These are phyloP conservation scores for Populus davidiana DNA, from an alignment of 345 rosid species.

Conservation along the genomic window DNA sequence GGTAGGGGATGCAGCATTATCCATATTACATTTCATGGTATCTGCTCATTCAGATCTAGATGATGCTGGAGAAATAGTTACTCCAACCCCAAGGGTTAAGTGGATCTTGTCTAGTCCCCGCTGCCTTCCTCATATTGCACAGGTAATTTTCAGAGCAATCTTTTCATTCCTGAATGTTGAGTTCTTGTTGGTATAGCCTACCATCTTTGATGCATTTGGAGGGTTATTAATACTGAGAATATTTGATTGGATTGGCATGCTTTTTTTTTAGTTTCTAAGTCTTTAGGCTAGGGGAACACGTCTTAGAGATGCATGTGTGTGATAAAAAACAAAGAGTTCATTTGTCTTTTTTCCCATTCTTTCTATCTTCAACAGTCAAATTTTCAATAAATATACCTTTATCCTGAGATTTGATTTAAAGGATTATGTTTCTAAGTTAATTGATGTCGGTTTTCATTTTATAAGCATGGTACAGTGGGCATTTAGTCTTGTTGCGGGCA, in stretches of 20 bases:
- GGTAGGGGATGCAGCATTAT: slow-evolving; percentile 95
- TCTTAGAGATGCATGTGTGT: neutral
- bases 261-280: neutral
- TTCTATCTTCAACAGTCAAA: neutral
- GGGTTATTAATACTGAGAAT: neutral
- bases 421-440: neutral
- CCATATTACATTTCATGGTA: slow-evolving; percentile 95
- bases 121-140: slow-evolving; percentile 97
- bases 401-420: neutral
- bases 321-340: neutral
- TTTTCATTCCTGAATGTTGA: neutral
- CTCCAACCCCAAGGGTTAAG: slow-evolving; percentile 98
- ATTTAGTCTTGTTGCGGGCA: too few species aligned
- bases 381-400: neutral
- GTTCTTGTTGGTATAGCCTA: neutral
- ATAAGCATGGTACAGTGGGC: neutral
- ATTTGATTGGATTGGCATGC: slow-evolving; percentile 2
- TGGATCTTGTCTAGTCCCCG: slow-evolving; percentile 91
- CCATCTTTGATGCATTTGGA: neutral
- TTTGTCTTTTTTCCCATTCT: neutral
- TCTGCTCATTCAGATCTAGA: slow-evolving; percentile 98
- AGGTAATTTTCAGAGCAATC: slow-evolving; percentile 44
- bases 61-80: slow-evolving; percentile 99
- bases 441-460: slow-evolving; percentile 1
- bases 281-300: neutral